Evolutionary conservation across 768 basidiomycete species (phyloP), one percentile per base, ranked within the genome.

Genomic region (Boletus vinaceobasis): DNA sequence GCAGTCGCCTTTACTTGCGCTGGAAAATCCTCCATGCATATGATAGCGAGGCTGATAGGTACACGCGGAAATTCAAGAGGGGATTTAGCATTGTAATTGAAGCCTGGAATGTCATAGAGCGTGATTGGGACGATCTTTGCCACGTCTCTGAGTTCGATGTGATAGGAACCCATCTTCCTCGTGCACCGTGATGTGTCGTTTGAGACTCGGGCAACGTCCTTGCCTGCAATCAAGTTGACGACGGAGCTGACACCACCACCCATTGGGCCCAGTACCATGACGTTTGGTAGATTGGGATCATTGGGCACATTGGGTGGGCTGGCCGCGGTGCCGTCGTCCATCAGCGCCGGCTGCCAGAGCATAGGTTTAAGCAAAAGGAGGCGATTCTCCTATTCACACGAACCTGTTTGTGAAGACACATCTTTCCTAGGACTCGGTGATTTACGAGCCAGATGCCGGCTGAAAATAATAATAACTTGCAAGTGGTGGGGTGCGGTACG

Each of bases 171-270:
- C 49, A 55, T 52, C 48, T 49, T 59, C 38, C 40, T 55, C 23
- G 64, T 67, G 56, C 64, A 65, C 3, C 56, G 63, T 11, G 52
- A 13, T 0, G 58, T 47, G 43, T 58, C 58, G 13, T 59, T 58
- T 1, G 66, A 68, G 9, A 63, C 64, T 6, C 2, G 35, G 50
- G 69, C 60, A 3, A 65, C 50, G 2, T 55, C 48, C 27, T 54
- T 49, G 48, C 64, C 61, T 31, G 62, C 59, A 44, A 69, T 71
- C 52, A 69, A 37, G 57, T 71, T 71, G 66, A 69, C 62, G 44
- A 69, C 55, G 37, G 67, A 66, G 43, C 69, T 69, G 50, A 55
- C 60, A 11, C 68, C 68, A 21, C 62, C 62, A 13, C 69, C 66
- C 19, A 42, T 55, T 23, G 61, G 64, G 32, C 67, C 68, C 13